Evolutionary conservation across 306 rosid genomes (phyloP), one percentile per base, ranked within the genome.

Genomic region (Myrica gale): DNA sequence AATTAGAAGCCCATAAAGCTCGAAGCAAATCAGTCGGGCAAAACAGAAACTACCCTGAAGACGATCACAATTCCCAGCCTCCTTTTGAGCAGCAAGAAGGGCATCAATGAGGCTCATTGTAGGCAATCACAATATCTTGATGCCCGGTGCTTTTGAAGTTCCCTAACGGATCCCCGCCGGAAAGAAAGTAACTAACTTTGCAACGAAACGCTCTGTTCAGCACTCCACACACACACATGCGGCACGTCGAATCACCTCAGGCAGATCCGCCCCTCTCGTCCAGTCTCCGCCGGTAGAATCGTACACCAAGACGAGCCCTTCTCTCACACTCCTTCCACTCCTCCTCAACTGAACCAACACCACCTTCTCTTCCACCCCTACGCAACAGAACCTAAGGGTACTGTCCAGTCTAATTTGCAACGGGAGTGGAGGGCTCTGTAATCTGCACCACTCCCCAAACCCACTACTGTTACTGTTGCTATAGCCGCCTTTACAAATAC

Each of bases 201-300:
- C 32, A 23, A 26, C 16, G 16, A 52, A 17, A 52, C 5, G 56
- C 5, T 17, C 56, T 19, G 20, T 47, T 75, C 52, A 85, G 78
- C 92, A 85, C 76, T 89, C 91, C n/a, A 86, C 91, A 46, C 89
- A 73, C 44, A 91, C 91, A 32, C 83, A 89, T 19, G 90, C 82
- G 79, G 97, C 87, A 88, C 94, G 94, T 84, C 88, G 86, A 12
- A 81, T 85, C 8, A 82, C 76, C 74, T 85, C 91, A 21, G 95
- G 92, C 73, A 88, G 71, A 51, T 89, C 85, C 20, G 82, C 76
- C 55, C 67, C 92, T 78, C 83, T 78, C 2, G 79, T 37, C 97
- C 97, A 89, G 54, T 89, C 91, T 53, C 81, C 88, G 23, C 68
- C 47, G 0, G 4, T 42, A 19, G 90, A 82, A 43, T 89, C 86